Evolutionary conservation across 2,329 filamentous ascomycete genomes (phyloP).

Genomic region (Aureobasidium sp.): DNA sequence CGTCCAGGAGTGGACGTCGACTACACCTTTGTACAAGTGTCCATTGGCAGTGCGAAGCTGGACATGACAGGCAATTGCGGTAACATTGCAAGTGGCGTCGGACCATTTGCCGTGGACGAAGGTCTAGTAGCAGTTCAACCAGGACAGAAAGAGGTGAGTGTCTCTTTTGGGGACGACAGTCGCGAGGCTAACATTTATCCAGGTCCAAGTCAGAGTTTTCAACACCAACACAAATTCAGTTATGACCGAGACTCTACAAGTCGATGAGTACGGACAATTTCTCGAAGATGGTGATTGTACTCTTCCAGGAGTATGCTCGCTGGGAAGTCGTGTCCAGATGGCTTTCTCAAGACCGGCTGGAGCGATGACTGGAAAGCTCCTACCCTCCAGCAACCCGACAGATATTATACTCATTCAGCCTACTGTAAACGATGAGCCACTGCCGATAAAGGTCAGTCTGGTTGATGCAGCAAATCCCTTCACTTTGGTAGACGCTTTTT

Average conservation of each 20-base stretch:
- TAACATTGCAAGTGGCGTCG: conserved; percentile 23
- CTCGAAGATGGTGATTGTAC: conserved; percentile 22
- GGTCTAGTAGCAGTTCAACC: conserved; percentile 19
- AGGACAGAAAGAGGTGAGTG: conserved; percentile 17
- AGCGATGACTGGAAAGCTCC: conserved; percentile 21
- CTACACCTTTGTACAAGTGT: conserved; percentile 23
- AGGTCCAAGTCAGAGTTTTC: conserved; percentile 22
- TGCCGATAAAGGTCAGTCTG: conserved; percentile 21
- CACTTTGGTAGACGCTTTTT: conserved; percentile 18
- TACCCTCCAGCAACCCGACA: conserved; percentile 19
- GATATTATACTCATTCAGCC: conserved; percentile 17
- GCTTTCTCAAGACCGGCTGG: conserved; percentile 21
- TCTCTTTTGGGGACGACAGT: too few species aligned
- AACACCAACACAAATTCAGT: conserved; percentile 24
- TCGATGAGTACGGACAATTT: conserved; percentile 23
- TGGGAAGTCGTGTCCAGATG: conserved; percentile 21
- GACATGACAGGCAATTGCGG: conserved; percentile 24
- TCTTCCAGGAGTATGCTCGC: conserved; percentile 18
- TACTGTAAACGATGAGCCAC: background rate
- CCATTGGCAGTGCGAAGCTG: conserved; percentile 20
- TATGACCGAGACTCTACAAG: conserved; percentile 22
- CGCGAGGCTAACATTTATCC: background rate
- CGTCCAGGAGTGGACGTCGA: conserved; percentile 22
- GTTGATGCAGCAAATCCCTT: conserved; percentile 24
- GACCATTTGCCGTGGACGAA: conserved; percentile 24